phyloP scores from a whole-genome alignment of 2,329 filamentous ascomycete species.

The Lojkania enalia region DNA sequence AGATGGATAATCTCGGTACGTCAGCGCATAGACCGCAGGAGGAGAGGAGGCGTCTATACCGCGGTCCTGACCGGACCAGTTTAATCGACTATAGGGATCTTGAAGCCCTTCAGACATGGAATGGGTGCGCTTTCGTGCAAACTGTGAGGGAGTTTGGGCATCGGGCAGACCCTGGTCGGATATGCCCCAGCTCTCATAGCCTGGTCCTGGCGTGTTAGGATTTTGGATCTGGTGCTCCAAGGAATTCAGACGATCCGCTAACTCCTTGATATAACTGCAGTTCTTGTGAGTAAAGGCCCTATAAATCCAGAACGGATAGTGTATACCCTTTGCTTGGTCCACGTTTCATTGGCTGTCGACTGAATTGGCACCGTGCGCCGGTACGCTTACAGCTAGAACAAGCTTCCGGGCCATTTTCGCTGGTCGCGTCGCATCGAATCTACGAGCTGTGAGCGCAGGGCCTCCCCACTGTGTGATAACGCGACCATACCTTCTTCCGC shows the following conservation, averaged over 20 bases:
- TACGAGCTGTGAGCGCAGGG: constrained; percentile 23
- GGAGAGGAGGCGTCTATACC: constrained; percentile 27
- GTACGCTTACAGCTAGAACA: constrained; percentile 48
- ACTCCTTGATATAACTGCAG: constrained; percentile 46
- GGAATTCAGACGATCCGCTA: constrained; percentile 44
- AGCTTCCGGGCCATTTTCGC: constrained; percentile 45
- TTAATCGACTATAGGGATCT: constrained; percentile 37
- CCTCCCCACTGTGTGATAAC: neutral
- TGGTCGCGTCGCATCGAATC: constrained; percentile 48
- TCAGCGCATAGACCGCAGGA: constrained; percentile 25
- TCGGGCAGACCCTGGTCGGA: constrained; percentile 36
- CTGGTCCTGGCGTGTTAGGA: constrained; percentile 26
- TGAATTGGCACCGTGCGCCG: constrained; percentile 46
- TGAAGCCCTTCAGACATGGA: constrained; percentile 43
- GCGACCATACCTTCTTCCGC: constrained; percentile 43
- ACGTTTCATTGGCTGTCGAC: constrained; percentile 47
- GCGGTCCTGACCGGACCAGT: constrained; percentile 40
- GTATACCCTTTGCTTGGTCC: constrained; percentile 47
- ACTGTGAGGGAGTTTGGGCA: constrained; percentile 35
- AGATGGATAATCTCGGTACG: constrained; percentile 31
- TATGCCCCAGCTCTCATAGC: constrained; percentile 35
- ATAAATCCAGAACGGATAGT: too few relatives aligned
- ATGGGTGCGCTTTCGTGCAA: constrained; percentile 42
- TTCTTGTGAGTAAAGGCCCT: constrained; percentile 17
- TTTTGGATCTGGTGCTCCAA: constrained; percentile 45